A percentile compares a stretch with the other conserved stretches of the same genome.
phyloP scores from a whole-genome alignment of 116 monocot genomes.

The Papilionanthe hybrid region DNA sequence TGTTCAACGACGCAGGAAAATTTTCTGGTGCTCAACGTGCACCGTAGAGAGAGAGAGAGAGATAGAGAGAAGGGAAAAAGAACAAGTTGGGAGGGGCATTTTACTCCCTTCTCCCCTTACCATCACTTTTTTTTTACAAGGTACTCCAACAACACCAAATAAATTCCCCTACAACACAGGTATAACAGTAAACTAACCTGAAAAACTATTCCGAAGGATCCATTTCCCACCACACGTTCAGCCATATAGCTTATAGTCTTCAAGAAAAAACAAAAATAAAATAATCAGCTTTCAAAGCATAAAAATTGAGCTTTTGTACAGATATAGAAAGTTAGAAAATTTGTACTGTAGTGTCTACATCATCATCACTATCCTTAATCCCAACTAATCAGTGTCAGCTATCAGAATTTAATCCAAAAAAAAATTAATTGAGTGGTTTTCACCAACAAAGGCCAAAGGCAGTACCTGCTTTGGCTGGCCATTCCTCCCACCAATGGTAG shows the following conservation, averaged over 20 bases:
- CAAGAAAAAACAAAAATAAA: conserved; percentile 1
- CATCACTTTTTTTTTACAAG: neutral
- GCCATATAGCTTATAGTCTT: conserved; percentile 99
- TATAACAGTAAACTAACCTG: conserved; percentile 42
- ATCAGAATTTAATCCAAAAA: too few species aligned
- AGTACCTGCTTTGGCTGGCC: conserved; percentile 86
- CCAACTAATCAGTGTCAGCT: too few species aligned
- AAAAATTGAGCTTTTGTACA: neutral
- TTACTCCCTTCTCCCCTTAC: neutral
- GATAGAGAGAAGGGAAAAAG: too few species aligned
- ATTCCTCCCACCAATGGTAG: conserved; percentile 86
- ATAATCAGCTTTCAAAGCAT: neutral
- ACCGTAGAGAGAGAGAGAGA: too few species aligned
- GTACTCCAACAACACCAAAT: too few species aligned
- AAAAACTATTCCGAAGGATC: conserved; percentile 90
- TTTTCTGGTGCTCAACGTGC: too few species aligned
- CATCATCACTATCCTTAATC: too few species aligned
- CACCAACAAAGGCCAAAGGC: too few species aligned
- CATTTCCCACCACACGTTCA: conserved; percentile 78
- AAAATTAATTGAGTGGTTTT: too few species aligned
- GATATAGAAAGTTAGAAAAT: neutral
- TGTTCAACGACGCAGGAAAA: too few species aligned
- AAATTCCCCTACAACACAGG: neutral
- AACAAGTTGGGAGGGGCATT: neutral
- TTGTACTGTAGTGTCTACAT: too few species aligned